phyloP scores from a whole-genome alignment of 2,329 filamentous ascomycete genomes.

The Eutypa lata region DNA sequence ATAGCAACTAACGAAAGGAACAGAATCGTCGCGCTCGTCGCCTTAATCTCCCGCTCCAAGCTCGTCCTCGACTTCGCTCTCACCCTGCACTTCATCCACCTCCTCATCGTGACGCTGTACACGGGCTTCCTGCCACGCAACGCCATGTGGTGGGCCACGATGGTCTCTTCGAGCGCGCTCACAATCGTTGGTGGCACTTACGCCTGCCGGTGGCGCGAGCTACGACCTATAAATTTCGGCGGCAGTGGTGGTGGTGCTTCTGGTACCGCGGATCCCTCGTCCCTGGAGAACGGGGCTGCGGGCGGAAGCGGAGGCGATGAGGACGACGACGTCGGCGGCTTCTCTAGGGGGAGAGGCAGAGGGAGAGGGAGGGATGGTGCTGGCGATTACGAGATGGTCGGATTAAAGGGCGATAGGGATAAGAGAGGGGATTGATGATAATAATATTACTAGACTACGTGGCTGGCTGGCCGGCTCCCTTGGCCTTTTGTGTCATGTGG shows the following conservation, averaged over 20 bases:
- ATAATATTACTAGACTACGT: too few species aligned
- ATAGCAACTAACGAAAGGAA: too few species aligned
- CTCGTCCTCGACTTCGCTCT: constrained; percentile 93
- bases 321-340: constrained; percentile 46
- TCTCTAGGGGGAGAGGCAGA: constrained; percentile 46
- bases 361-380: constrained; percentile 52
- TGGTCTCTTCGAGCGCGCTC: constrained; percentile 43
- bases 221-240: constrained; percentile 85
- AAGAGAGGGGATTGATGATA: constrained; percentile 12
- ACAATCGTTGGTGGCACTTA: constrained; percentile 71
- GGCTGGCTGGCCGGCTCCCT: too few species aligned
- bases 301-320: constrained; percentile 19
- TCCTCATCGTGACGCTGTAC: constrained; percentile 75
- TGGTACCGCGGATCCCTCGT: constrained; percentile 4
- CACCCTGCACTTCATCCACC: constrained; percentile 80
- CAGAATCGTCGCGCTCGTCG: constrained; percentile 79
- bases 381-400: constrained; percentile 66
- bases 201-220: constrained; percentile 86
- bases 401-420: constrained; percentile 38
- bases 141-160: constrained; percentile 79
- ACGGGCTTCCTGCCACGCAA: constrained; percentile 72
- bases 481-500: too few species aligned
- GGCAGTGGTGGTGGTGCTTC: constrained; percentile 42
- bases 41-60: constrained; percentile 84
- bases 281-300: constrained; percentile 16